phyloP scores from a whole-genome alignment of 148 eudicot species.

The Arctostaphylos glauca region DNA sequence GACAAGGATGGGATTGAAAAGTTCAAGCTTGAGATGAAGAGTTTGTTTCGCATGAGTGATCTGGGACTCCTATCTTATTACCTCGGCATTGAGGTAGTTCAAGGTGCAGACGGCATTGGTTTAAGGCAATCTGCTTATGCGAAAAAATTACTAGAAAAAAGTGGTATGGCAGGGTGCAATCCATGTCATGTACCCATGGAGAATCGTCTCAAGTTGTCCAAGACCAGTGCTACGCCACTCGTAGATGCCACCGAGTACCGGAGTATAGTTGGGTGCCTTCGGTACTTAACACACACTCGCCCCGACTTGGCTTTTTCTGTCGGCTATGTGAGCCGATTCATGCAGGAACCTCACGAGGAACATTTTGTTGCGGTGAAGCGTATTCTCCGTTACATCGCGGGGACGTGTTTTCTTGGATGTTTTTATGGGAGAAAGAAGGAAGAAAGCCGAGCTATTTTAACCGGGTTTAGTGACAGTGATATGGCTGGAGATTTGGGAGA shows the following conservation, averaged over 20 bases:
- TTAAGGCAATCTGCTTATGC: not conserved
- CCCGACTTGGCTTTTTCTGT: not conserved
- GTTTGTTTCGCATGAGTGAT: no score
- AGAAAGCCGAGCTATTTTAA: not conserved
- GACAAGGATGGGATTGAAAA: not conserved
- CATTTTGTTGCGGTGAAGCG: not conserved
- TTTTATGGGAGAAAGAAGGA: not conserved
- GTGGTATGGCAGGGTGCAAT: not conserved
- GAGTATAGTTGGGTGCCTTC: not conserved
- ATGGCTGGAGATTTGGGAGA: not conserved
- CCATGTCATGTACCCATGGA: not conserved
- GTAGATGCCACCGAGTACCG: not conserved
- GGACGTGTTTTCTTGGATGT: not conserved
- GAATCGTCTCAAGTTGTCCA: not conserved
- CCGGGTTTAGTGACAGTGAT: not conserved
- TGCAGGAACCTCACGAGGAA: not conserved
- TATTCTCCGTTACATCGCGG: not conserved
- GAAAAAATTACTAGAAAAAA: not conserved
- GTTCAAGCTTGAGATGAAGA: not conserved
- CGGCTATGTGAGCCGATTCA: not conserved
- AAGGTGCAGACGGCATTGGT: not conserved
- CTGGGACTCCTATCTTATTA: no score
- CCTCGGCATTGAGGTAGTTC: no score
- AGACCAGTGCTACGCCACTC: not conserved
- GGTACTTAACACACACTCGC: no score